Percentiles rank a stretch among this genome's conserved stretches.
Conservation (phyloP, 2,329 filamentous ascomycete genomes). For the Trichoderma citrinoviride region DNA sequence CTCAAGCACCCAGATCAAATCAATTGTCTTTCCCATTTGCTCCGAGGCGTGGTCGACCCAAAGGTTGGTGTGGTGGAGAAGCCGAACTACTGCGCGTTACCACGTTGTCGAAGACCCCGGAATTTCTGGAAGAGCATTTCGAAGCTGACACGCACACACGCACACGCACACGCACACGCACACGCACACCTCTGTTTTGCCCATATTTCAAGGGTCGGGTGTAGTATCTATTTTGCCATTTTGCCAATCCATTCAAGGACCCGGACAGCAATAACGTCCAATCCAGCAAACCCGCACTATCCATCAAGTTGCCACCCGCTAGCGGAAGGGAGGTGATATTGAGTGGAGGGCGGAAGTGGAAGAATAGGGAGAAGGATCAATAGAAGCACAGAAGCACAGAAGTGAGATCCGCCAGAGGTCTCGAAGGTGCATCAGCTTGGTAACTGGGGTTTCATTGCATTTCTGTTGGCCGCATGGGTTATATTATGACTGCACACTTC, state of each 20-base stretch:
- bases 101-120: conserved; percentile 20
- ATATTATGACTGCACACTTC: background rate
- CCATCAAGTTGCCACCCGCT: conserved; percentile 16
- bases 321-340: background rate
- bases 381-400: background rate
- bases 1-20: background rate
- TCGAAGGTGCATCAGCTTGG: background rate
- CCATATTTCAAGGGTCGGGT: no score
- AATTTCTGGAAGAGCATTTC: conserved; percentile 21
- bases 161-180: no score
- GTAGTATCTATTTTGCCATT: background rate
- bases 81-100: conserved; percentile 22
- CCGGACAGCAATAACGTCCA: background rate
- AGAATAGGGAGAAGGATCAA: background rate
- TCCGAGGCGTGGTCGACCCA: background rate
- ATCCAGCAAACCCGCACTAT: background rate
- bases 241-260: background rate
- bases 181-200: no score
- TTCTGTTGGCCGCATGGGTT: background rate
- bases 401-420: background rate
- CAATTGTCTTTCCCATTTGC: background rate
- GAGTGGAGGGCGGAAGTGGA: background rate
- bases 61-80: conserved; percentile 10
- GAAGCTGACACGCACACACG: conserved; percentile 12
- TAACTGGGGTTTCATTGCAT: background rate